Conservation (phyloP, 2,329 filamentous ascomycete species). For the Cryphonectria nitschkei region DNA sequence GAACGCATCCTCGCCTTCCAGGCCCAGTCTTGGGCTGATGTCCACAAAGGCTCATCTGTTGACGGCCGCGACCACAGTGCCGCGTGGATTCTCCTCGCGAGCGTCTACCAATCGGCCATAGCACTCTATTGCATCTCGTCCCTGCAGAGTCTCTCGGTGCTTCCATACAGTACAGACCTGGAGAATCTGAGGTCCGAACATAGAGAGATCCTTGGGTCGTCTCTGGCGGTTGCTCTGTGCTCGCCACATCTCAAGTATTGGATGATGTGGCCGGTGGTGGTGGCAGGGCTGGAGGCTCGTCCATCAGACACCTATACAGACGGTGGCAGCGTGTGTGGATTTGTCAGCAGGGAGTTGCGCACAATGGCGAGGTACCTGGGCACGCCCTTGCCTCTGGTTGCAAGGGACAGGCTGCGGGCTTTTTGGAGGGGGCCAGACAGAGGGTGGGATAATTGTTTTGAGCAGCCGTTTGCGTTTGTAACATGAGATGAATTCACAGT, state of each 20-base stretch:
- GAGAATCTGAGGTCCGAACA: constrained; percentile 10
- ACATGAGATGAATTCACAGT: background rate
- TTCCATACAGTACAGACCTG: constrained; percentile 28
- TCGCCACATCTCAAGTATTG: constrained; percentile 32
- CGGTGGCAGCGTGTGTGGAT: constrained; percentile 31
- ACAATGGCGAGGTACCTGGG: constrained; percentile 36
- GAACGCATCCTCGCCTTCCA: constrained; percentile 37
- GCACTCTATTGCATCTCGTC: constrained; percentile 43
- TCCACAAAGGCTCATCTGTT: constrained; percentile 32
- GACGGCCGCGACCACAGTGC: constrained; percentile 26
- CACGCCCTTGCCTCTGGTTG: constrained; percentile 38
- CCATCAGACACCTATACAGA: constrained; percentile 18
- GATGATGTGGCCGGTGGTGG: constrained; percentile 42
- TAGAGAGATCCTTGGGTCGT: constrained; percentile 28
- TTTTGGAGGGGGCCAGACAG: constrained; percentile 41
- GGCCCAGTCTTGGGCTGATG: constrained; percentile 36
- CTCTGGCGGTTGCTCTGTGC: constrained; percentile 32
- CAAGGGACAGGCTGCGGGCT: constrained; percentile 37
- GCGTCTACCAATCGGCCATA: constrained; percentile 38
- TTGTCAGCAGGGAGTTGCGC: constrained; percentile 35
- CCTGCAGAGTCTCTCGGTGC: constrained; percentile 39
- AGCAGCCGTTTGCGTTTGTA: constrained; percentile 38
- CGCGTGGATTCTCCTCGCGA: constrained; percentile 36
- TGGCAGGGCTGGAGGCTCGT: constrained; percentile 41
- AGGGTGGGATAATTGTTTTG: constrained; percentile 45